These are phyloP conservation scores for Vigna mungo DNA, from an alignment of 306 rosid genomes.

Conservation along the genomic window DNA sequence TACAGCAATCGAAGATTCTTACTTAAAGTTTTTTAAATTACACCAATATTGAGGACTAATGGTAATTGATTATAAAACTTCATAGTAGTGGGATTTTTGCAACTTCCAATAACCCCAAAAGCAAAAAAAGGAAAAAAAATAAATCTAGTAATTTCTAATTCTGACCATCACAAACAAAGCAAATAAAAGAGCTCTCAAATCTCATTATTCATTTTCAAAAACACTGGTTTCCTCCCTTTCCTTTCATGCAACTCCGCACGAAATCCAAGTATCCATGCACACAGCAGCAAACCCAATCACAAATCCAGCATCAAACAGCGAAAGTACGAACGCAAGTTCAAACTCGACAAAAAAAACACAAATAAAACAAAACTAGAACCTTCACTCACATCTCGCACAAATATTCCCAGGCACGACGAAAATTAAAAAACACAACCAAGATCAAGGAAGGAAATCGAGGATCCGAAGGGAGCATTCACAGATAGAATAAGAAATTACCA, in stretches of 20 bases:
- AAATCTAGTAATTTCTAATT: neutral
- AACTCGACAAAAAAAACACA: neutral
- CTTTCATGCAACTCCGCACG: neutral
- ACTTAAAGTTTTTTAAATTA: slow-evolving; percentile 8
- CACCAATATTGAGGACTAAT: neutral
- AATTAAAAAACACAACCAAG: slow-evolving; percentile 34
- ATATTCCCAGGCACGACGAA: slow-evolving; percentile 24
- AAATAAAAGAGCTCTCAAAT: neutral
- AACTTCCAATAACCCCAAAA: neutral
- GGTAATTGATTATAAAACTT: neutral
- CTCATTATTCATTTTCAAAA: neutral
- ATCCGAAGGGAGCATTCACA: slow-evolving; percentile 45
- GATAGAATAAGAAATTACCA: neutral
- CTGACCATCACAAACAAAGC: neutral
- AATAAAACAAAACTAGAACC: slow-evolving; percentile 10
- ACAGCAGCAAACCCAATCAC: neutral
- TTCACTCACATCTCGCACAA: neutral
- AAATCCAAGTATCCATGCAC: neutral
- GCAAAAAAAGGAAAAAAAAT: neutral
- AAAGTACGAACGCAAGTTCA: slow-evolving; percentile 10
- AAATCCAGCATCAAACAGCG: slow-evolving; percentile 26
- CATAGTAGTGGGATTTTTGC: neutral
- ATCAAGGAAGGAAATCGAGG: slow-evolving; percentile 22
- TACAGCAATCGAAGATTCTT: neutral
- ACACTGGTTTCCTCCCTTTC: neutral